These are phyloP conservation scores for Talaromyces sp. DNA, from an alignment of 2,329 filamentous ascomycete species.

Conservation along the genomic window DNA sequence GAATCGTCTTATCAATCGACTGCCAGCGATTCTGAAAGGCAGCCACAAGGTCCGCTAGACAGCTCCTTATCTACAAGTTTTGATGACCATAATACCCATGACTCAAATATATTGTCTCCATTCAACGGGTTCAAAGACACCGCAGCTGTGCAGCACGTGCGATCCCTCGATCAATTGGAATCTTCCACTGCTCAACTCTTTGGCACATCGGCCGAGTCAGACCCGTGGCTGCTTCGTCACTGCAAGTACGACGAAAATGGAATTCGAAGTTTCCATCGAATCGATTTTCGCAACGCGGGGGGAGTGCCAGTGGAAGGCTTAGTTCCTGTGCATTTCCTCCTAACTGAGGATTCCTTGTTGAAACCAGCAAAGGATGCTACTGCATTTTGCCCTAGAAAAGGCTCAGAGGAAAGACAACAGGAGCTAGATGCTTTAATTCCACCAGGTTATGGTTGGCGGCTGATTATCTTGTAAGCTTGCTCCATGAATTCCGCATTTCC, in stretches of 20 bases:
- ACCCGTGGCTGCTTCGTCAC: constrained; percentile 32
- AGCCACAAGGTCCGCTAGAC: background rate
- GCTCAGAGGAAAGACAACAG: constrained; percentile 5
- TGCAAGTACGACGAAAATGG: constrained; percentile 33
- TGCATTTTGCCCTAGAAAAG: background rate
- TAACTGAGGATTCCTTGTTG: constrained; percentile 6
- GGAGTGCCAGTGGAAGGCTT: constrained; percentile 29
- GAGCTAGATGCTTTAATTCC: constrained; percentile 4
- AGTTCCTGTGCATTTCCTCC: constrained; percentile 25
- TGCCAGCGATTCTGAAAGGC: background rate
- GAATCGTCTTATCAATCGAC: background rate
- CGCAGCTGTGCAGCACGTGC: constrained; percentile 16
- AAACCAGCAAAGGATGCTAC: constrained; percentile 5
- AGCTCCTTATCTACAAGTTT: background rate
- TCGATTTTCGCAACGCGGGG: constrained; percentile 34
- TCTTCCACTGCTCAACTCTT: constrained; percentile 25
- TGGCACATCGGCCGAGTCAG: constrained; percentile 29
- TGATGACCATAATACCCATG: background rate
- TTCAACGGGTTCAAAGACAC: constrained; percentile 5
- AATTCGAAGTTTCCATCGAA: constrained; percentile 29
- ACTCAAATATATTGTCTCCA: background rate
- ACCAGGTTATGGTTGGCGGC: background rate
- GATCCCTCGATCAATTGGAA: constrained; percentile 24
- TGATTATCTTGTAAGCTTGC: background rate
- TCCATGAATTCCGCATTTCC: background rate